Base-by-base conservation (phyloP, 805 yeast species). In the Cyberlindnera lachancei region DNA sequence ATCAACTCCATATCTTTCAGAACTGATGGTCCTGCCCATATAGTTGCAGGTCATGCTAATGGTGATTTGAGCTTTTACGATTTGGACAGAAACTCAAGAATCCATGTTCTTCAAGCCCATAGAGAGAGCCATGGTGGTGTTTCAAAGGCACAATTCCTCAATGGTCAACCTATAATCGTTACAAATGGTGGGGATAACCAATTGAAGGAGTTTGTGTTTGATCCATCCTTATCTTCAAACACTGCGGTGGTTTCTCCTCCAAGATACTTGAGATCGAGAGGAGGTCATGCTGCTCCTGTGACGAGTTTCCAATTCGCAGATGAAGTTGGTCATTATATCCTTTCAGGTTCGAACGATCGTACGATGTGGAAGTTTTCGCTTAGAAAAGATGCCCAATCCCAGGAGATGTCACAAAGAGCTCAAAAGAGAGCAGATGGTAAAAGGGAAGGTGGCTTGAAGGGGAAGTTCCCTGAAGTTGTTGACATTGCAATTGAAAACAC, bases 231-330 rank as follows among this genome's bases (percentile, higher is more conserved):
- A 31, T 75, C 88, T 0, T 63, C 80, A 1, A 53, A 55, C 23
- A 47, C 72, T 1, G 64, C 79, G 2, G 75, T 85, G 20, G 79
- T 83, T 5, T 74, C 87, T 10, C 95, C 96, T 1, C 97, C 98
- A 26, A 78, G 98, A 51, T 75, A 79, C 38, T 65, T 94, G 48
- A 75, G 98, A 55, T 82, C 94, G 1, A 73, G 98, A 53, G 97
- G 96, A 48, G 99, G 99, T n/a, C 98, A 92, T 55, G 75, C 95
- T 4, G 80, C 83, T 19, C 95, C 98, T 4, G 94, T 97, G 3
- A 67, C 80, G 0, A 53, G 73, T 5, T 74, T 92, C 25, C 62
- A 64, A 16, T 92, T 92, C 57, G 84, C 94, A 5, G 81, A 82
- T 45, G 76, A 75, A 30, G 75, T 75, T 29, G 76, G 95, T 3